Conservation (phyloP, 2,329 filamentous ascomycete genomes). For the Pseudogymnoascus pannorum region DNA sequence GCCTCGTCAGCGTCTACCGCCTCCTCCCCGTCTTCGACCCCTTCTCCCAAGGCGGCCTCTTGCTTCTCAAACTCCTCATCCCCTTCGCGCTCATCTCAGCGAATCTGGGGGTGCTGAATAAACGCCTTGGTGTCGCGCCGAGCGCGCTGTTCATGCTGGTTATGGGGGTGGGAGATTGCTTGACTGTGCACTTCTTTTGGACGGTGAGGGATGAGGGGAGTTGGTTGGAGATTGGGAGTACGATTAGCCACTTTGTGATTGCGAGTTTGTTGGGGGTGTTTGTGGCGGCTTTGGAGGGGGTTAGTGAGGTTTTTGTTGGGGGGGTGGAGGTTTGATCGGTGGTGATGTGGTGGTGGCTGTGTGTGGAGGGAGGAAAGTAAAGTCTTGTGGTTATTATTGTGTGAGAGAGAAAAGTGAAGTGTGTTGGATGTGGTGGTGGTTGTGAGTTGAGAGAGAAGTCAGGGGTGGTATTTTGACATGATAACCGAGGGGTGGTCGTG, state of each 20-base stretch:
- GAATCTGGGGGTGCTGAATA: constrained; percentile 89
- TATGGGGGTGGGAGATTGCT: constrained; percentile 82
- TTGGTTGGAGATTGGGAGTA: constrained; percentile 96
- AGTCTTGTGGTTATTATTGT: too few species aligned
- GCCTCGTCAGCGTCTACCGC: constrained; percentile 78
- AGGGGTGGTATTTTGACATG: background rate
- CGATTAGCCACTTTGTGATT: constrained; percentile 92
- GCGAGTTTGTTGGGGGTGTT: constrained; percentile 85
- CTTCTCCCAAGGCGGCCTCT: constrained; percentile 79
- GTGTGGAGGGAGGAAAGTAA: background rate
- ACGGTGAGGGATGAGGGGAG: constrained; percentile 93
- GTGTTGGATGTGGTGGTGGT: background rate
- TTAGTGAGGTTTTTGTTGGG: constrained; percentile 74
- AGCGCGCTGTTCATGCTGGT: constrained; percentile 90
- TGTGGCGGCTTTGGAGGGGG: constrained; percentile 76
- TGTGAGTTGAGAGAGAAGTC: background rate
- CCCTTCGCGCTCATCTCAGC: constrained; percentile 90
- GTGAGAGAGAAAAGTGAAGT: background rate
- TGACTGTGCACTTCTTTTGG: constrained; percentile 97
- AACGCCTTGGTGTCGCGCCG: constrained; percentile 72
- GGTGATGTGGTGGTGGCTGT: background rate
- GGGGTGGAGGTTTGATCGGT: constrained; percentile 58
- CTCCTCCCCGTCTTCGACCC: constrained; percentile 90
- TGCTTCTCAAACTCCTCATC: constrained; percentile 84
- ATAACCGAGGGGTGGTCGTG: background rate